phyloP scores from a whole-genome alignment of 73 alveolate genomes.

The Symbiodinium natans region DNA sequence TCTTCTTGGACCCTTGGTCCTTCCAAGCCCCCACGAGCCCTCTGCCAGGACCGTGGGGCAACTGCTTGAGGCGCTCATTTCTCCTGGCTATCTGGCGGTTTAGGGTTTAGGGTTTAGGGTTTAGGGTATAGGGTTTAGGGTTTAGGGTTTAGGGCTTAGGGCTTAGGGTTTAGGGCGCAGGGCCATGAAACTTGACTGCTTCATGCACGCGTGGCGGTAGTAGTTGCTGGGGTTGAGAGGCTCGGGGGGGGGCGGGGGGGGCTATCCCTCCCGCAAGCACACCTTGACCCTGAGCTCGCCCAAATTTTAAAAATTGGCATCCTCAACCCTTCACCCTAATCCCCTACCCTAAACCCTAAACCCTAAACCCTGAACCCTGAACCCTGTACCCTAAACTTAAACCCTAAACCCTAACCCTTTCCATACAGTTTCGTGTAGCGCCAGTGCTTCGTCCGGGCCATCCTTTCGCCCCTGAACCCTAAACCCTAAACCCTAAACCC shows the following conservation, averaged over 20 bases:
- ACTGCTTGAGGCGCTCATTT: neutral
- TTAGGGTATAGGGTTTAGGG: neutral
- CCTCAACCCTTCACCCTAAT: too few species aligned
- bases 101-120: neutral
- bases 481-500: neutral
- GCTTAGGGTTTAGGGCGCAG: neutral
- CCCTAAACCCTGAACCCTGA: neutral
- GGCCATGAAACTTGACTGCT: too few species aligned
- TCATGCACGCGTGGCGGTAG: neutral
- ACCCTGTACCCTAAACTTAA: neutral
- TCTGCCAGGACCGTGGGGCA: neutral
- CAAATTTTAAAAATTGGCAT: too few species aligned
- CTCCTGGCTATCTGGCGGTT: neutral
- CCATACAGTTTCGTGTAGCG: too few species aligned
- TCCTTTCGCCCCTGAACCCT: too few species aligned
- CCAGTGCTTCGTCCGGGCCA: too few species aligned
- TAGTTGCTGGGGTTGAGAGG: neutral
- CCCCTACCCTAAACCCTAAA: neutral
- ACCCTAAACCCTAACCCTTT: conserved; percentile 1
- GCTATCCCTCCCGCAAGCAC: neutral
- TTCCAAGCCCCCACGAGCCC: too few species aligned
- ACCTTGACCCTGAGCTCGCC: too few species aligned
- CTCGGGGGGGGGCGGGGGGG: neutral
- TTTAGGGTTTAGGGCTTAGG: neutral
- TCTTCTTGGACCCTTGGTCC: too few species aligned